Percentiles rank a stretch among this genome's conserved stretches.
Conservation (phyloP, 164 flowering plant species). For the Kalanchoe fedtschenkoi region DNA sequence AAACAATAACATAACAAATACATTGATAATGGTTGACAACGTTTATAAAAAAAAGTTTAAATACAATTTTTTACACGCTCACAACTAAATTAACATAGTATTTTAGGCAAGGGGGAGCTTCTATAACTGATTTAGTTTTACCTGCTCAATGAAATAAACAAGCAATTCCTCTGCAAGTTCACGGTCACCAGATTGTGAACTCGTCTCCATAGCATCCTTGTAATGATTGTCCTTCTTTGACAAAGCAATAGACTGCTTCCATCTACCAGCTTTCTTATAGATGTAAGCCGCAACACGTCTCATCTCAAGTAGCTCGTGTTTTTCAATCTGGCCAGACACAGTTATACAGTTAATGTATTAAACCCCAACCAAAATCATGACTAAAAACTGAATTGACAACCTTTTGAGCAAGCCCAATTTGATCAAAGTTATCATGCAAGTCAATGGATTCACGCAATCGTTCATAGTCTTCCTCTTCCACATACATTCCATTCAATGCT, state of each 20-base stretch:
- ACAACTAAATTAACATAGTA: no score
- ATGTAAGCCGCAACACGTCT: constrained; percentile 95
- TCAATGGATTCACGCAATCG: constrained; percentile 87
- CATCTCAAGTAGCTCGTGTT: constrained; percentile 98
- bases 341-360: no score
- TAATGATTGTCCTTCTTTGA: constrained; percentile 82
- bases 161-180: constrained; percentile 68
- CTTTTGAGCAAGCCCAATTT: constrained; percentile 96
- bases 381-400: constrained; percentile 17
- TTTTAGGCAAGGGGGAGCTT: no score
- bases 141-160: constrained; percentile 80
- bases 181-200: constrained; percentile 70
- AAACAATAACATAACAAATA: constrained; percentile 3
- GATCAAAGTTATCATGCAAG: constrained; percentile 88
- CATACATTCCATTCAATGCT: constrained; percentile 79
- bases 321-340: constrained; percentile 73
- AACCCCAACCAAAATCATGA: no score
- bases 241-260: constrained; percentile 94
- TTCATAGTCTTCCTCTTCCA: constrained; percentile 91
- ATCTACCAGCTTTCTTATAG: constrained; percentile 91
- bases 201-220: constrained; percentile 80
- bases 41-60: background rate
- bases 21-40: background rate
- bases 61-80: no score
- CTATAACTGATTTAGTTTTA: constrained; percentile 19